A percentile compares a stretch with the other conserved stretches of the same genome.
These are phyloP conservation scores for Naganishia vishniacii DNA, from an alignment of 768 basidiomycete genomes.

Conservation along the genomic window DNA sequence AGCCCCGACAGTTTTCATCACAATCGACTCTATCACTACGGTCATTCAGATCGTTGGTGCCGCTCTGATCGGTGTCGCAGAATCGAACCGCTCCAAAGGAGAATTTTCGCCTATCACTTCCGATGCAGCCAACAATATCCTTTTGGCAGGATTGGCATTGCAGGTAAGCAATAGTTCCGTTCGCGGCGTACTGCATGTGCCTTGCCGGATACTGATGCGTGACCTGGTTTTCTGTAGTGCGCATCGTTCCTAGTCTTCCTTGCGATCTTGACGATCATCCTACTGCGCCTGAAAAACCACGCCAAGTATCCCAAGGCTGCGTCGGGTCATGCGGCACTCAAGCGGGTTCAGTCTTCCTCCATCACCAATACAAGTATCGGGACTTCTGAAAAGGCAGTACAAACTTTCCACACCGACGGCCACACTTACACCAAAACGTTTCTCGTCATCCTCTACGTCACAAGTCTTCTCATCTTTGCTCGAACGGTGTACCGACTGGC, in stretches of 20 bases:
- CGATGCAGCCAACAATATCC: slow-evolving; percentile 46
- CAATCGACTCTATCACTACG: slow-evolving; percentile 41
- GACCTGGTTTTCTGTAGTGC: slow-evolving; percentile 28
- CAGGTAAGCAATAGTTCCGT: slow-evolving; percentile 35
- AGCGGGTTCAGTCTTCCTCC: not conserved
- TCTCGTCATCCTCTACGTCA: slow-evolving; percentile 35
- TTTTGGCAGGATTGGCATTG: slow-evolving; percentile 45
- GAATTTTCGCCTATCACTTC: slow-evolving; percentile 35
- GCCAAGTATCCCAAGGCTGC: slow-evolving; percentile 1
- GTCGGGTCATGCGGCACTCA: not conserved
- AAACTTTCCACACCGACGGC: not conserved
- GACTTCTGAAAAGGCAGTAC: not conserved
- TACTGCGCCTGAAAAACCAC: slow-evolving; percentile 31
- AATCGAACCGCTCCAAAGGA: slow-evolving; percentile 35
- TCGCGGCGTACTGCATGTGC: too few species aligned
- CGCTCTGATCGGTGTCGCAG: slow-evolving; percentile 46
- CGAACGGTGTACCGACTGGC: slow-evolving; percentile 48
- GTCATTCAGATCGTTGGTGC: slow-evolving; percentile 48
- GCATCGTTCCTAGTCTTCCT: slow-evolving; percentile 45
- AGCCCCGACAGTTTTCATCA: slow-evolving; percentile 36
- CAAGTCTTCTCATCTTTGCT: slow-evolving; percentile 41
- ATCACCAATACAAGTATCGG: not conserved
- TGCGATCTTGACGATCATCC: slow-evolving; percentile 35
- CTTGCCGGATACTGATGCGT: too few species aligned
- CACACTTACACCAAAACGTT: slow-evolving; percentile 27